Percentiles rank a stretch among this genome's conserved stretches.
phyloP scores from a whole-genome alignment of 2,329 filamentous ascomycete species.

The Beauveria asiatica region DNA sequence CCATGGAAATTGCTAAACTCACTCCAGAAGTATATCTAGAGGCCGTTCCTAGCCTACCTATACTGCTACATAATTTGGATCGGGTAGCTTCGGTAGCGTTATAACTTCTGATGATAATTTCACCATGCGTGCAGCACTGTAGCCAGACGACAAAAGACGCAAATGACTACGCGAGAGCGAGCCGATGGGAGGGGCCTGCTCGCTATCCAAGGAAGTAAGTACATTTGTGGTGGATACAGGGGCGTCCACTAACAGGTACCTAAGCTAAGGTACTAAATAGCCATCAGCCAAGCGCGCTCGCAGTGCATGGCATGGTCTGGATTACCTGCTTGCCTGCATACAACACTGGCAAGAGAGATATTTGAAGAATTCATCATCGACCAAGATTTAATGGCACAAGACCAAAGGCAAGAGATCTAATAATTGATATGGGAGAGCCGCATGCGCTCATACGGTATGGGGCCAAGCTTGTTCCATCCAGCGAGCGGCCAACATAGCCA shows the following conservation, averaged over 20 bases:
- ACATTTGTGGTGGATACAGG: background rate
- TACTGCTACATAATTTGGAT: background rate
- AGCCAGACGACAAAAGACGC: background rate
- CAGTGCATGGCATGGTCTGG: background rate
- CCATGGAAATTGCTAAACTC: background rate
- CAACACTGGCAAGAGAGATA: too few relatives aligned
- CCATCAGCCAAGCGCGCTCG: background rate
- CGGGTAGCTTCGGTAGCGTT: background rate
- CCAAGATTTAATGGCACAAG: too few relatives aligned
- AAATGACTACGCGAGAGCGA: background rate
- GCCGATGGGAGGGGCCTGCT: background rate
- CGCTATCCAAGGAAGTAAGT: constrained; percentile 7
- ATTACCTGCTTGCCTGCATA: too few relatives aligned
- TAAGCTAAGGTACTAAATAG: too few relatives aligned
- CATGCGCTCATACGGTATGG: too few relatives aligned
- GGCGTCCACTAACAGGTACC: constrained; percentile 5
- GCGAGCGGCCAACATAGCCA: too few relatives aligned
- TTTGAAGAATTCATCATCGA: too few relatives aligned
- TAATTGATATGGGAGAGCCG: too few relatives aligned
- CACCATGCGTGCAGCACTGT: background rate
- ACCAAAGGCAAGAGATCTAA: too few relatives aligned
- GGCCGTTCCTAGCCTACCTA: background rate
- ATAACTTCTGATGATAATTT: background rate
- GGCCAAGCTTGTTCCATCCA: too few relatives aligned
- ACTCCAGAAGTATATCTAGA: background rate